Conservation (phyloP, 2,329 filamentous ascomycete species). For the Xylaria sp. region DNA sequence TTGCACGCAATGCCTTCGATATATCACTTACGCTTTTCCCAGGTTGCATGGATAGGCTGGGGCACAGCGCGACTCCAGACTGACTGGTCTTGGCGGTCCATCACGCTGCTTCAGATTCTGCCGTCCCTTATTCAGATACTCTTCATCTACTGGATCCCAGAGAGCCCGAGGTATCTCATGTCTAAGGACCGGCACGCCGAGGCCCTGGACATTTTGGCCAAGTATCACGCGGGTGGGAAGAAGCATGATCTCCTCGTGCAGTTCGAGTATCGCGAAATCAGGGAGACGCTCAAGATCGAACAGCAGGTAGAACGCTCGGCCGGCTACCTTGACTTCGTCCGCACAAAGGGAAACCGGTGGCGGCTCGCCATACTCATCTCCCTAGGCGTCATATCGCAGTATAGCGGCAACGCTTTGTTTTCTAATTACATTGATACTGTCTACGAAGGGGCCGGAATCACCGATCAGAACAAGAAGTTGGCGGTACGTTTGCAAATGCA, state of each 20-base stretch:
- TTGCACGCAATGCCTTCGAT: too few relatives aligned
- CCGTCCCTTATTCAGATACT: slow-evolving; percentile 69
- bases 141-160: slow-evolving; percentile 75
- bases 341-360: slow-evolving; percentile 71
- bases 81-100: slow-evolving; percentile 75
- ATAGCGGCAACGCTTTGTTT: slow-evolving; percentile 73
- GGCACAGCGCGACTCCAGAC: slow-evolving; percentile 66
- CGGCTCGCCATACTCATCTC: slow-evolving; percentile 70
- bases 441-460: slow-evolving; percentile 70
- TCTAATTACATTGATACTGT: slow-evolving; percentile 73
- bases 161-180: slow-evolving; percentile 73
- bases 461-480: slow-evolving; percentile 64
- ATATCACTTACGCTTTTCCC: too few relatives aligned
- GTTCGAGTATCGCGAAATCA: slow-evolving; percentile 74
- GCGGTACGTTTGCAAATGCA: slow-evolving; percentile 51
- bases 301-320: slow-evolving; percentile 58
- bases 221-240: slow-evolving; percentile 72
- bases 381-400: slow-evolving; percentile 74
- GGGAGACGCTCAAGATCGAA: slow-evolving; percentile 69
- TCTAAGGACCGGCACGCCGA: slow-evolving; percentile 71
- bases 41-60: slow-evolving; percentile 68
- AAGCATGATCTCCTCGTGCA: slow-evolving; percentile 68
- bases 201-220: slow-evolving; percentile 68
- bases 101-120: slow-evolving; percentile 70
- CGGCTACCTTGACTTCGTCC: slow-evolving; percentile 69